Base-by-base conservation (phyloP, 108 stramenopile genomes). In the Craspedostauros australis region DNA sequence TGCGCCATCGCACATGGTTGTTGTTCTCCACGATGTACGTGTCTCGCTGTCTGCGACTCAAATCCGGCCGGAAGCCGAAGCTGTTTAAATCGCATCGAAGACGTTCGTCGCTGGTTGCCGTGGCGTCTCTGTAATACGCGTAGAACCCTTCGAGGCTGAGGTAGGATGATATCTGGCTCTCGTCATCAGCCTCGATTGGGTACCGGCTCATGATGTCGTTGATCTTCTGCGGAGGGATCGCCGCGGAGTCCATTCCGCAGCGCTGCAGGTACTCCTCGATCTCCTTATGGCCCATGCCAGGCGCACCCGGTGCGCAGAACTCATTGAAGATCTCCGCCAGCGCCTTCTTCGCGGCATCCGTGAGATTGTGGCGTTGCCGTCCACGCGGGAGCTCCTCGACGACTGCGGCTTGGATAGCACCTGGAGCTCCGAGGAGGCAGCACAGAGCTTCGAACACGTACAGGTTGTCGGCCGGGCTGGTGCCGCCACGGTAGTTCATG, bases 111-210 rank as follows among this genome's bases (percentile, higher is more conserved):
- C 77, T 73, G 16, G 51, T 66, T 46, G 81, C 79, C 3, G 78
- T 71, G 2, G 59, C 61, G 38, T 94, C 88, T 30, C 75, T 59
- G 70, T 95, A 95, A 61, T 94, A 95, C 5, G 72, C 75, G 14
- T 95, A 73, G 50, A 97, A 97, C 29, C 94, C 96, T 6, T 85
- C 74, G 11, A 81, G 54, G 45, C 58, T 87, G 19, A 97, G 56
- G 45, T 59, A 67, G 40, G 49, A 62, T 20, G 40, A 12, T 18
- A 46, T 51, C 12, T 60, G 34, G 2, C 50, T 39, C 8, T 56
- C 51, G 16, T 39, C 50, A 6, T 46, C 72, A 14, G 42, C 36
- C n/a, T 64, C 25, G 15, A 73, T 67, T 15, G 72, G 68, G 56
- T 83, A 84, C 57, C 80, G 82, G 24, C 50, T 60, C 57, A 95